Evolutionary conservation across 1,139 yeast genomes (phyloP).

Genomic region (Candida mesenterica): DNA sequence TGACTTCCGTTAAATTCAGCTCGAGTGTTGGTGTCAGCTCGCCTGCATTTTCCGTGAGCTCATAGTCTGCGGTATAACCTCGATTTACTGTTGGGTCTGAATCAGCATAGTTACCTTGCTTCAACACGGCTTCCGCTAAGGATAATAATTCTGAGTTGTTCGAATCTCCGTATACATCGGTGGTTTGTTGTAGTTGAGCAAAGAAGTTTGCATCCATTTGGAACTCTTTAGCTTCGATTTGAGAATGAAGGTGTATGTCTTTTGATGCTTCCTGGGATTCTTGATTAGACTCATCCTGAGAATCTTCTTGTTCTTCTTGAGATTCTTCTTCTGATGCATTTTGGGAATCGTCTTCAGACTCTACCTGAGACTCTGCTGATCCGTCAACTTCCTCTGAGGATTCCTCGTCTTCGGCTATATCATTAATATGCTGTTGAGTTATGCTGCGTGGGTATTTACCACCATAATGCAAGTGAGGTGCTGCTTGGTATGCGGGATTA

Average conservation of each 20-base stretch:
- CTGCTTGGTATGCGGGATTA: neutral
- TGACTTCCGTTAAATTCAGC: conserved; percentile 7
- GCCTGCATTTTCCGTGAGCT: conserved; percentile 16
- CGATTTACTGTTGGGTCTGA: neutral
- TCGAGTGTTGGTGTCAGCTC: conserved; percentile 2
- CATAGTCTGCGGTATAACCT: conserved; percentile 24
- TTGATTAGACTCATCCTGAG: neutral
- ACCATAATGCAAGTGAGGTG: neutral
- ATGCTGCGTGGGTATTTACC: neutral
- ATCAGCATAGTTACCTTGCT: conserved; percentile 6
- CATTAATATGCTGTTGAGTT: too few relatives aligned
- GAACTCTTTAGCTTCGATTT: neutral
- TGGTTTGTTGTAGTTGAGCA: neutral
- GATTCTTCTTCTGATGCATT: neutral
- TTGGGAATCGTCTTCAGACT: neutral
- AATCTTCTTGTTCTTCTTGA: neutral
- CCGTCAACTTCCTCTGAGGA: neutral
- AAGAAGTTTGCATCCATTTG: neutral
- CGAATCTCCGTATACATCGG: neutral
- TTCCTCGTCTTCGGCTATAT: too few relatives aligned
- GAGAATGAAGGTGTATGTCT: too few relatives aligned
- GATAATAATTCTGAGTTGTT: conserved; percentile 2
- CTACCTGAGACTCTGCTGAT: neutral
- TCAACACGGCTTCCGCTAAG: conserved; percentile 11
- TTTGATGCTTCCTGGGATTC: neutral